These are phyloP conservation scores for Geoglossum glabrum DNA, from an alignment of 495 filamentous ascomycete genomes.

Conservation along the genomic window DNA sequence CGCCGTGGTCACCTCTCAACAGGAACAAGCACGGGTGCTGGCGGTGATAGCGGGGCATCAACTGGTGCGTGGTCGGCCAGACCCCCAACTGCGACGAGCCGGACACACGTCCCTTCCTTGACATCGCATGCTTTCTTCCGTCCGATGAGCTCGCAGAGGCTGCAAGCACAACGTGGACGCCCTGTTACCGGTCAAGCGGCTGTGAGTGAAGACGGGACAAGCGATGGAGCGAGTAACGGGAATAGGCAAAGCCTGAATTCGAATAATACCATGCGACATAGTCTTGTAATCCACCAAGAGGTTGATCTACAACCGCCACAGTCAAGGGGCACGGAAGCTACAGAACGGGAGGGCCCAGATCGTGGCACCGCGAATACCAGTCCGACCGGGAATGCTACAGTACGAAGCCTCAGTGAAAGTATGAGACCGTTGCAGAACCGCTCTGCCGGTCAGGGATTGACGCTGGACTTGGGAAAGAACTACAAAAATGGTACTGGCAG, in stretches of 20 bases:
- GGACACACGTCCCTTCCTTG: constrained; percentile 76
- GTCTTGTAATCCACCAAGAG: constrained; percentile 26
- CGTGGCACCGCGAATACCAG: constrained; percentile 54
- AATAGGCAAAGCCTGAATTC: constrained; percentile 31
- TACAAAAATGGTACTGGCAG: constrained; percentile 28
- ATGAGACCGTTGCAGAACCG: constrained; percentile 45
- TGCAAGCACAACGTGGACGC: constrained; percentile 64
- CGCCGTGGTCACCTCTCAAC: constrained; percentile 15
- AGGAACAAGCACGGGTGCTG: constrained; percentile 6
- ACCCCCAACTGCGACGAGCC: constrained; percentile 44
- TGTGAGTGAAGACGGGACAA: constrained; percentile 24
- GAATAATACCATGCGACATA: constrained; percentile 22
- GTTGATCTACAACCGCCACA: constrained; percentile 36
- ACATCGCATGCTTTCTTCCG: constrained; percentile 82
- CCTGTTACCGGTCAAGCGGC: constrained; percentile 22
- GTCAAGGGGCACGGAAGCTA: constrained; percentile 63
- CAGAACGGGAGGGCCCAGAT: constrained; percentile 40
- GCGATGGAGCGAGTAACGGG: constrained; percentile 22
- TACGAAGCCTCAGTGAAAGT: constrained; percentile 50
- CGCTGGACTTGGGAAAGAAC: constrained; percentile 37
- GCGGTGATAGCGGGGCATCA: constrained; percentile 7
- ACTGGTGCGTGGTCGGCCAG: constrained; percentile 17
- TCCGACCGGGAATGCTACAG: constrained; percentile 44
- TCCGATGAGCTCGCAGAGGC: constrained; percentile 88
- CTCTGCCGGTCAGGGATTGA: constrained; percentile 20